Evolutionary conservation across 1,284 basidiomycete species (phyloP), one percentile per base, ranked within the genome.

Genomic region (Ceraceosorus bombacis): DNA sequence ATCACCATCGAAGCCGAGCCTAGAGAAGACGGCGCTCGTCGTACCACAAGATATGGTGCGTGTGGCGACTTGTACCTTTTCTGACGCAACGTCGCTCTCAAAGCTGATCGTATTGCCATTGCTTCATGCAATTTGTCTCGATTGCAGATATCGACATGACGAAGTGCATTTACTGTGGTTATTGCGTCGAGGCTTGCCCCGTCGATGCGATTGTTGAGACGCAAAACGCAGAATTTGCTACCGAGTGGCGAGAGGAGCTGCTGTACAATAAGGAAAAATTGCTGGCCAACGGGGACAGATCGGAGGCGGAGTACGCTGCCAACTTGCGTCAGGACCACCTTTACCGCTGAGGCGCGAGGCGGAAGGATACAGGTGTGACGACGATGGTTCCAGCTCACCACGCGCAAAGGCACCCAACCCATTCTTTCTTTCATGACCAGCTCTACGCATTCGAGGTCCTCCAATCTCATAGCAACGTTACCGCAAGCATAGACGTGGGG

Each of bases 1-100:
- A 99, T 99, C 78, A 98, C 95, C 38, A 99, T 99, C 76, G 95
- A 99, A 81, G 92, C 89, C 66, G 95, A 99, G 81, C 86, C 93
- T 57, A 87, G 95, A 69, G 82, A 87, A 78, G 95, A 99, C 78
- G 95, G 95, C 58, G 94, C 92, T 60, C 85, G 95, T 77, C 85
- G 91, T 80, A 99, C 95, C 59, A 98, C 95, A 48, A 89, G 90
- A 84, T 98, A 99, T 78, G 92, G 90, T 76, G 62, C 61, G 78
- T 77, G 37, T 27, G 27, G 27, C 13, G 12, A 55, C n/a, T 15
- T 49, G 15, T n/a, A 3, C n/a, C n/a, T 49, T n/a, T 52, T 52
- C 13, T 52, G 13, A 52, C 13, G 10, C 37, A n/a, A 3, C 51
- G 10, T 52, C 13, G 15, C 37, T 27, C 51, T 52, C 37, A 3